Evolutionary conservation across 345 rosid genomes (phyloP).

Genomic region (Jatropha curcas): DNA sequence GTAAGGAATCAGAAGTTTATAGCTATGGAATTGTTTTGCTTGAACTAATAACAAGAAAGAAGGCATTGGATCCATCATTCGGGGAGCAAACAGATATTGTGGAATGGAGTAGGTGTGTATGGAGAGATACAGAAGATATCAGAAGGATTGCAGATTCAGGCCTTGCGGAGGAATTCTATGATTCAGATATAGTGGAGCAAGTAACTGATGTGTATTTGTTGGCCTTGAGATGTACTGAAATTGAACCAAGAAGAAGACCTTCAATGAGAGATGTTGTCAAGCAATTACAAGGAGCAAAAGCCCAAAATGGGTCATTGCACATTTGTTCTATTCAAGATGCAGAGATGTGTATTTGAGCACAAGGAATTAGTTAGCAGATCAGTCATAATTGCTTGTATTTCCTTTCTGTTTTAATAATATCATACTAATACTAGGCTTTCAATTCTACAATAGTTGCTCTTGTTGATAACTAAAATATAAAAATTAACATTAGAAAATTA

Average conservation of each 20-base stretch:
- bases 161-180: conserved; percentile 49
- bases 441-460: too few species aligned
- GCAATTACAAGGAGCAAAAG: conserved; percentile 35
- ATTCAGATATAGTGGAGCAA: conserved; percentile 51
- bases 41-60: conserved; percentile 30
- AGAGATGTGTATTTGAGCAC: neutral
- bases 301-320: neutral
- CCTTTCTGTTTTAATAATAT: neutral
- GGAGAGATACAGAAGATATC: conserved; percentile 44
- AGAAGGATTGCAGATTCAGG: conserved; percentile 42
- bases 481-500: too few species aligned
- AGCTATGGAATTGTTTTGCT: conserved; percentile 31
- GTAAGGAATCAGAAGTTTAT: conserved; percentile 39
- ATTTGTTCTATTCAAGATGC: neutral
- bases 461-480: too few species aligned
- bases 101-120: conserved; percentile 45
- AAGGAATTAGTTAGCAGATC: neutral
- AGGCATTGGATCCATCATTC: conserved; percentile 19
- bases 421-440: too few species aligned
- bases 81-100: conserved; percentile 40
- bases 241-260: conserved; percentile 58
- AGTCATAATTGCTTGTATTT: neutral
- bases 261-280: conserved; percentile 71
- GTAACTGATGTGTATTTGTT: conserved; percentile 42
- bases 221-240: conserved; percentile 63